These are phyloP conservation scores for Aspergillus transmontanensis DNA, from an alignment of 2,329 filamentous ascomycete species.

Conservation along the genomic window DNA sequence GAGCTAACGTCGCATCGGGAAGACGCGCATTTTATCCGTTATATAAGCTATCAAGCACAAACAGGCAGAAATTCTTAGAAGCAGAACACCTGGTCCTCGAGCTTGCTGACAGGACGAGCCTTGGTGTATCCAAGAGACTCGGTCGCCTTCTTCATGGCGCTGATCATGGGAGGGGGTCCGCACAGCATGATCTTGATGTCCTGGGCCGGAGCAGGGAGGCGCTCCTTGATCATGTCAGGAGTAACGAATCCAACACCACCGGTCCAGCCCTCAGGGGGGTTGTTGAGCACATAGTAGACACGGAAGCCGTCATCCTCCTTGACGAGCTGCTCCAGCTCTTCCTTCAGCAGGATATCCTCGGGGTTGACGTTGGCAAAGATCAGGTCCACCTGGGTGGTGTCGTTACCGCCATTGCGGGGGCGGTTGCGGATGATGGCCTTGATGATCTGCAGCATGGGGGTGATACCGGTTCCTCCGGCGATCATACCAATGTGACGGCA, in stretches of 20 bases:
- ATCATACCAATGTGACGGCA: constrained; percentile 97
- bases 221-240: constrained; percentile 82
- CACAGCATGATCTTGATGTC: constrained; percentile 95
- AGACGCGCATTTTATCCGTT: neutral
- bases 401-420: constrained; percentile 64
- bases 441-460: constrained; percentile 96
- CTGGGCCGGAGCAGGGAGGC: constrained; percentile 74
- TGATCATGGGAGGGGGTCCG: constrained; percentile 94
- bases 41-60: neutral
- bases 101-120: constrained; percentile 92
- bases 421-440: constrained; percentile 85
- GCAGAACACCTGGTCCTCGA: constrained; percentile 96
- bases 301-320: constrained; percentile 79
- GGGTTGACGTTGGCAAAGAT: constrained; percentile 96
- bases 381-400: constrained; percentile 86
- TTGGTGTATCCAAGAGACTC: constrained; percentile 89
- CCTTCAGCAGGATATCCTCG: constrained; percentile 89
- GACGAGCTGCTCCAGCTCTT: constrained; percentile 81
- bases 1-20: neutral
- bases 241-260: constrained; percentile 96
- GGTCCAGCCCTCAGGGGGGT: constrained; percentile 86
- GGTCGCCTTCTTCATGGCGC: constrained; percentile 93
- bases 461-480: constrained; percentile 95
- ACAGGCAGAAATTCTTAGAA: constrained; percentile 62
- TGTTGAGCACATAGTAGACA: constrained; percentile 95